Conservation (phyloP, 371 early-diverging fungal species). For the Zychaea mexicana region DNA sequence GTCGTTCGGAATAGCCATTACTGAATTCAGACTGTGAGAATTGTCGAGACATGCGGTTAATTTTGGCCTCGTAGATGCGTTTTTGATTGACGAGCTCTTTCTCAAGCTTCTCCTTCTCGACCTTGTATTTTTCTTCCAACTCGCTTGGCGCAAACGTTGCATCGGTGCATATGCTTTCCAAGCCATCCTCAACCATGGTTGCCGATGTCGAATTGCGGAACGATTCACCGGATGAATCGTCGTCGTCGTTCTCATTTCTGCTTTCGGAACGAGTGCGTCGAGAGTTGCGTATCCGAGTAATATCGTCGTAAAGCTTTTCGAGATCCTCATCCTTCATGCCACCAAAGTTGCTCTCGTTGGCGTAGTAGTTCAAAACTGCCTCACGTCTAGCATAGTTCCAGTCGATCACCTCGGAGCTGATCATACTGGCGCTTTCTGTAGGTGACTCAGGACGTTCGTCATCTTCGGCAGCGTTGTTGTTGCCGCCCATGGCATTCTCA, state of each 20-base stretch:
- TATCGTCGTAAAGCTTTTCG: conserved; percentile 62
- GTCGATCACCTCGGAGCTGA: conserved; percentile 61
- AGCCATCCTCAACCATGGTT: conserved; percentile 39
- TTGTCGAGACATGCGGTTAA: conserved; percentile 52
- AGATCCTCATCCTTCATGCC: conserved; percentile 64
- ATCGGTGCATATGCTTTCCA: conserved; percentile 47
- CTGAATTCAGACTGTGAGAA: conserved; percentile 13
- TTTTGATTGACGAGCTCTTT: conserved; percentile 49
- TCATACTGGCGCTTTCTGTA: conserved; percentile 27
- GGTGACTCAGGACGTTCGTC: conserved; percentile 64
- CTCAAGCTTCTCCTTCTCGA: conserved; percentile 59
- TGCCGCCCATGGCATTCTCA: conserved; percentile 12
- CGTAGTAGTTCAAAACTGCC: conserved; percentile 59
- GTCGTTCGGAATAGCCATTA: conserved; percentile 30
- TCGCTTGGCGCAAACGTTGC: conserved; percentile 28
- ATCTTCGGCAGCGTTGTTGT: conserved; percentile 7
- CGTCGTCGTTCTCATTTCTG: conserved; percentile 13
- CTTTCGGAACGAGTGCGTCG: conserved; percentile 57
- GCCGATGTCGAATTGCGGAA: conserved; percentile 6
- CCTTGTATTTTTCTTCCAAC: conserved; percentile 53
- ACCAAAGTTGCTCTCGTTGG: conserved; percentile 48
- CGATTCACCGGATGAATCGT: conserved; percentile 10
- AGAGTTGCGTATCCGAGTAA: conserved; percentile 55
- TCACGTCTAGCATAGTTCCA: conserved; percentile 85
- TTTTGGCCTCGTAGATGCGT: conserved; percentile 59